Evolutionary conservation across 129 eudicot genomes (phyloP).

Genomic region (Ambrosia trifida): DNA sequence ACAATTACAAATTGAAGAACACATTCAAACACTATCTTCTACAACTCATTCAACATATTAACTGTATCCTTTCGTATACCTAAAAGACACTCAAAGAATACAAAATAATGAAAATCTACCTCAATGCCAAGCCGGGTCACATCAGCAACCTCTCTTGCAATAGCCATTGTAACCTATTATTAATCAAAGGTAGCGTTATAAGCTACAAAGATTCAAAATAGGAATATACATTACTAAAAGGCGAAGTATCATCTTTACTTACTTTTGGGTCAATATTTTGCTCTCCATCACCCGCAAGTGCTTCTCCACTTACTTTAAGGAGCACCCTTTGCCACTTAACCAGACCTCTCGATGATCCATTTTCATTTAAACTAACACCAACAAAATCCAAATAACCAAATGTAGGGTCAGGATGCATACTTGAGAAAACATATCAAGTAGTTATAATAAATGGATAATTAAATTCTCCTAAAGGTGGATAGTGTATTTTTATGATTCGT

Average conservation of each 20-base stretch:
- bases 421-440: not conserved
- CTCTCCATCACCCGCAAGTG: slow-evolving; percentile 81
- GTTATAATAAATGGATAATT: too few species aligned
- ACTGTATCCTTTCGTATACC: not conserved
- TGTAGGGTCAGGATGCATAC: slow-evolving; percentile 45
- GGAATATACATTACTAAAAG: not conserved
- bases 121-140: slow-evolving; percentile 94
- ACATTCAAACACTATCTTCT: not conserved
- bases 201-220: not conserved
- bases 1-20: not conserved
- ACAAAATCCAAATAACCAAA: slow-evolving; percentile 41
- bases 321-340: slow-evolving; percentile 90
- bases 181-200: slow-evolving; percentile 22
- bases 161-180: slow-evolving; percentile 79
- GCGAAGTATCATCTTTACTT: not conserved
- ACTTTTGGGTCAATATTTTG: slow-evolving; percentile 99
- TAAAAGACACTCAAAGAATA: not conserved
- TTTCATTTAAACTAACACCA: slow-evolving; percentile 53
- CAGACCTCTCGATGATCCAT: slow-evolving; percentile 42
- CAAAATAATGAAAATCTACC: slow-evolving; percentile 41
- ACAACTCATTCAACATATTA: not conserved
- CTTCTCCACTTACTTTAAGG: slow-evolving; percentile 98
- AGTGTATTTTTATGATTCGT: too few species aligned
- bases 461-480: too few species aligned
- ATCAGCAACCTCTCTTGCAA: slow-evolving; percentile 95